Conservation (phyloP, 2,329 filamentous ascomycete species). For the Hymenoscyphus infarciens region DNA sequence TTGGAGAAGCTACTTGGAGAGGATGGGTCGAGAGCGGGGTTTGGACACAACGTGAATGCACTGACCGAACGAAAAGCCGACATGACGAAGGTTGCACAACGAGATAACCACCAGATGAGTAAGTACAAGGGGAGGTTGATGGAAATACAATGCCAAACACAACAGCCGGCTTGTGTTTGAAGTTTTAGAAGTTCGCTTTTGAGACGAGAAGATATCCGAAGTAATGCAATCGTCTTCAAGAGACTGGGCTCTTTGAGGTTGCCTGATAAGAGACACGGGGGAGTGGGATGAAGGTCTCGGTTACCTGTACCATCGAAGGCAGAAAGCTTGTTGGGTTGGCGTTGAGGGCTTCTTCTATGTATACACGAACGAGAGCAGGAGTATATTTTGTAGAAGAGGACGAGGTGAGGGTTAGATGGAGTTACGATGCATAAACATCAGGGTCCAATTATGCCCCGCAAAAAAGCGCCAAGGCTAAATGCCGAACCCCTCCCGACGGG, state of each 20-base stretch:
- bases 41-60: background rate
- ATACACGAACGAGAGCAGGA: too few relatives aligned
- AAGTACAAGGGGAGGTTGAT: background rate
- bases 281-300: slow-evolving; percentile 1
- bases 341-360: too few relatives aligned
- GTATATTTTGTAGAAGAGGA: background rate
- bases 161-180: background rate
- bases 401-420: background rate
- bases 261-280: slow-evolving; percentile 7
- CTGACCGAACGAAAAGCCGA: slow-evolving; percentile 25
- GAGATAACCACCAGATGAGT: background rate
- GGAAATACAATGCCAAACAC: background rate
- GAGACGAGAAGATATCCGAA: background rate
- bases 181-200: background rate
- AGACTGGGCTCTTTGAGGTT: background rate
- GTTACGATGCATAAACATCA: background rate
- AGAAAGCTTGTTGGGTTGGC: background rate
- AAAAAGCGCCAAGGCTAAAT: background rate
- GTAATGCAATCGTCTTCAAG: slow-evolving; percentile 3
- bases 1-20: background rate
- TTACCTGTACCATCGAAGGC: background rate
- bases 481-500: background rate
- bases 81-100: slow-evolving; percentile 7
- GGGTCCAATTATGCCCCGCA: background rate
- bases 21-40: background rate